Evolutionary conservation across 2,329 filamentous ascomycete species (phyloP).

Genomic region (Paecilomyces dactylethromorphus): DNA sequence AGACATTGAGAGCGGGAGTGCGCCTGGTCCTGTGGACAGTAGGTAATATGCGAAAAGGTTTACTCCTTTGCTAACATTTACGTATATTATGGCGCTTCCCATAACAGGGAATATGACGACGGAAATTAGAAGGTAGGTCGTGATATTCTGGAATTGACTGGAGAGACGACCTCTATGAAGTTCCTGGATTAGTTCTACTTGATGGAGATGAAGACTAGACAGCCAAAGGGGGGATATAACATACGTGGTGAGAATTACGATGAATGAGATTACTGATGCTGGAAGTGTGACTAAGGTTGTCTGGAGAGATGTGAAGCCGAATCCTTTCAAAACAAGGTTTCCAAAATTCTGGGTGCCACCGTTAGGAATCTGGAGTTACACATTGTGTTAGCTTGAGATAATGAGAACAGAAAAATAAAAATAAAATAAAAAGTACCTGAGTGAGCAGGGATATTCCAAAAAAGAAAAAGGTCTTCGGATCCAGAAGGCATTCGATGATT

Average conservation of each 20-base stretch:
- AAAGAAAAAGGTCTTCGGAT: conserved; percentile 57
- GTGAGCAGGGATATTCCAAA: conserved; percentile 47
- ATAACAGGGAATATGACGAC: background rate
- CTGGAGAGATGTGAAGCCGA: conserved; percentile 50
- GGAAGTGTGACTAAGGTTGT: conserved; percentile 54
- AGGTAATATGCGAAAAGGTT: conserved; percentile 49
- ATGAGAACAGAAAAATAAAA: background rate
- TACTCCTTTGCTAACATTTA: background rate
- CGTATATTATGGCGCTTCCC: background rate
- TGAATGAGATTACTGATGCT: background rate
- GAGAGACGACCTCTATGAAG: background rate
- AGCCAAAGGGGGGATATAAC: background rate
- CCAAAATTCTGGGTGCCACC: conserved; percentile 56
- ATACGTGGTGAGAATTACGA: background rate
- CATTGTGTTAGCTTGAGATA: too few species aligned
- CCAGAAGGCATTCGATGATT: conserved; percentile 46
- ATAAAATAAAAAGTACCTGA: conserved; percentile 7
- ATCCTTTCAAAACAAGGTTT: conserved; percentile 51
- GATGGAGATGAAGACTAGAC: background rate
- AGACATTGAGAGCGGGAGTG: conserved; percentile 50
- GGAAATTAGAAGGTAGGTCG: background rate
- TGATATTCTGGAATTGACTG: background rate
- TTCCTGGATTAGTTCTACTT: background rate
- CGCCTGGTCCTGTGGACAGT: conserved; percentile 47
- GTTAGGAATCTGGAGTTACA: conserved; percentile 50